Evolutionary conservation across 2,329 filamentous ascomycete species (phyloP), one percentile per base, ranked within the genome.

Genomic region (Cladorrhinum sp.): DNA sequence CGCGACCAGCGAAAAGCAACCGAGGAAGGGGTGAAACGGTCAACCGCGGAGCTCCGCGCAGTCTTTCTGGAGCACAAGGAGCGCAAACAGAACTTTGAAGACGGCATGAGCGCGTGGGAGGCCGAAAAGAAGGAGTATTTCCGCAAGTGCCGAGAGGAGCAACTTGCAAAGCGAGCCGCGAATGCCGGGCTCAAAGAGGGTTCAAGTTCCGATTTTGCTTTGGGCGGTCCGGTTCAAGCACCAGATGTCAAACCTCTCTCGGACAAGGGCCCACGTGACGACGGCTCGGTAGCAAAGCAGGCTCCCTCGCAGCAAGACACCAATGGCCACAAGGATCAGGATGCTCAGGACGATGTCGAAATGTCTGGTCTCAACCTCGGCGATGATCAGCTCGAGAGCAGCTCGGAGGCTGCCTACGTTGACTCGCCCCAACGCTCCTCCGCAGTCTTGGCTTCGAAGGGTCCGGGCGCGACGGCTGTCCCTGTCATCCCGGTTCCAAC

Each of bases 111-210:
- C 16, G 7, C 5, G 7, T 46, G 14, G n/a, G 42, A 46, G 10
- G 42, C n/a, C 6, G 42, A 46, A 16, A 18, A 46, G 42, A 46
- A 16, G 18, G 42, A 18, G 3, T 18, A 46, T 21, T 46, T 46
- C 18, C n/a, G n/a, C 16, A 46, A 4, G 42, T 18, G n/a, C n/a
- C 42, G 42, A 5, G 42, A 7, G 10, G n/a, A 8, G 4, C 3
- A 46, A 2, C 14, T 21, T 18, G 42, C 16, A 20, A 46, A 10
- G 42, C 42, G 16, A 46, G 18, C 42, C 42, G 42, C n/a, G 7
- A 46, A 8, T 18, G 7, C 42, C 16, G 42, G 18, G n/a, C 33
- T 16, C 33, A 69, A 67, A 21, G n/a, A 46, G 42, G n/a, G 18
- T 21, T 8, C 16, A 3, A 46, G n/a, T 16, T 21, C 42, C 7